Conservation (phyloP, 768 basidiomycete species). For the Hysterangium stoloniferum region DNA sequence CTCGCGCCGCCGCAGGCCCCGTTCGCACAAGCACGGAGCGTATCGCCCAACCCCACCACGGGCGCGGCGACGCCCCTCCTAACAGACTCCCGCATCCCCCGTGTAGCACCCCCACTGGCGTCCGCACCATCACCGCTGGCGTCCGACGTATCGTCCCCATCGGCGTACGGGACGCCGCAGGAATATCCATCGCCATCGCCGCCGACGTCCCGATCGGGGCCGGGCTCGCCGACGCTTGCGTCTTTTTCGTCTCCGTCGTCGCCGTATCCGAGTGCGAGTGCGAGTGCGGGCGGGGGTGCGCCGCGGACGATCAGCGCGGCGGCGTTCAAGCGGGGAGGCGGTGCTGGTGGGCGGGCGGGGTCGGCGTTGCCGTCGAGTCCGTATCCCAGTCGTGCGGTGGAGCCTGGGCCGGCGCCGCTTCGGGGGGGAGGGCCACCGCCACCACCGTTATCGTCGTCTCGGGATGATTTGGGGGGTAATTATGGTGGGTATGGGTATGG, state of each 20-base stretch:
- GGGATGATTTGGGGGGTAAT: slow-evolving; percentile 6
- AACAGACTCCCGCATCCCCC: neutral
- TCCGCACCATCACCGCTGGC: neutral
- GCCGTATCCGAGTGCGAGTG: too few species aligned
- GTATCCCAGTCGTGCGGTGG: slow-evolving; percentile 18
- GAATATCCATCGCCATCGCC: slow-evolving; percentile 31
- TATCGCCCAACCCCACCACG: neutral
- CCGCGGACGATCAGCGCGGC: slow-evolving; percentile 66
- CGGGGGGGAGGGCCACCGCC: slow-evolving; percentile 11
- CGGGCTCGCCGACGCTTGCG: neutral
- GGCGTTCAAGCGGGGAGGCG: slow-evolving; percentile 55
- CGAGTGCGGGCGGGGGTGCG: slow-evolving; percentile 16
- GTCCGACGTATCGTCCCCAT: neutral
- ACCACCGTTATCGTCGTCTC: neutral
- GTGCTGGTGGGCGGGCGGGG: slow-evolving; percentile 25
- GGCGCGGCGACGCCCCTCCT: neutral
- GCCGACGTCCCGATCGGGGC: slow-evolving; percentile 22
- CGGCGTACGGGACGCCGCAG: slow-evolving; percentile 26
- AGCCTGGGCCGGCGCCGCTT: slow-evolving; percentile 6
- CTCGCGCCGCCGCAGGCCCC: neutral
- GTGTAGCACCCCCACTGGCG: neutral
- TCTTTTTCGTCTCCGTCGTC: too few species aligned
- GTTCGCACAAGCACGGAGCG: neutral
- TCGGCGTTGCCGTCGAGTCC: slow-evolving; percentile 41
- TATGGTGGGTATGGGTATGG: slow-evolving; percentile 12